phyloP scores from a whole-genome alignment of 805 yeast genomes.

The Alloascoidea hylecoeti region DNA sequence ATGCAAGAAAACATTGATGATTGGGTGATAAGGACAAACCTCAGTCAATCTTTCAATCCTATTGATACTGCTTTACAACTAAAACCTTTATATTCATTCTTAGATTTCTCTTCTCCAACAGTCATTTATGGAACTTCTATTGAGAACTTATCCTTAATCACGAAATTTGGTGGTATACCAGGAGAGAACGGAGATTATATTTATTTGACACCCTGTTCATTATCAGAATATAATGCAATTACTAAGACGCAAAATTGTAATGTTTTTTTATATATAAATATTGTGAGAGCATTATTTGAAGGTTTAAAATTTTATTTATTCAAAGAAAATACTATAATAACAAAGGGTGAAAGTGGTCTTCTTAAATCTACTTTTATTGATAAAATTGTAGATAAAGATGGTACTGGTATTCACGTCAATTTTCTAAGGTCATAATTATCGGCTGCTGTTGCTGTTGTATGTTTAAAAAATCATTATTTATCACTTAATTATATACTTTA shows the following conservation, averaged over 20 bases:
- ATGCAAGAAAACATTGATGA: slow-evolving; percentile 3
- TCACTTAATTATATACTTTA: too few relatives aligned
- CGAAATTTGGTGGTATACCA: slow-evolving; percentile 38
- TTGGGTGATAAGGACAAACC: slow-evolving; percentile 65
- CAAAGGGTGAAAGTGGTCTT: slow-evolving; percentile 43
- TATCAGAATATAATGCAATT: slow-evolving; percentile 30
- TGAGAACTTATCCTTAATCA: slow-evolving; percentile 30
- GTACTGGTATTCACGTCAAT: too few relatives aligned
- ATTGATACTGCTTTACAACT: slow-evolving; percentile 28
- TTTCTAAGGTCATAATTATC: too few relatives aligned
- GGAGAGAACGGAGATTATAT: slow-evolving; percentile 73
- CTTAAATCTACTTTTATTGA: slow-evolving; percentile 29
- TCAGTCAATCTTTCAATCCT: slow-evolving; percentile 66
- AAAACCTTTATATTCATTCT: slow-evolving; percentile 18
- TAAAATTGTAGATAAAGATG: slow-evolving; percentile 19
- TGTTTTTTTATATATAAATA: slow-evolving; percentile 51
- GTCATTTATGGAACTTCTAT: slow-evolving; percentile 74
- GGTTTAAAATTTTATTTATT: slow-evolving; percentile 43
- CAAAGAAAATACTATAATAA: slow-evolving; percentile 60
- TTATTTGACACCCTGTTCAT: slow-evolving; percentile 54
- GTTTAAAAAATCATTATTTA: too few relatives aligned
- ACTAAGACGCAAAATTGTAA: slow-evolving; percentile 48
- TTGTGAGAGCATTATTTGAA: slow-evolving; percentile 27
- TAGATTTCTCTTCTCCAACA: slow-evolving; percentile 29
- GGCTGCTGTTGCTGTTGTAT: too few relatives aligned